Evolutionary conservation across 1,284 basidiomycete genomes (phyloP).

Genomic region (Rhodotorula sp.): DNA sequence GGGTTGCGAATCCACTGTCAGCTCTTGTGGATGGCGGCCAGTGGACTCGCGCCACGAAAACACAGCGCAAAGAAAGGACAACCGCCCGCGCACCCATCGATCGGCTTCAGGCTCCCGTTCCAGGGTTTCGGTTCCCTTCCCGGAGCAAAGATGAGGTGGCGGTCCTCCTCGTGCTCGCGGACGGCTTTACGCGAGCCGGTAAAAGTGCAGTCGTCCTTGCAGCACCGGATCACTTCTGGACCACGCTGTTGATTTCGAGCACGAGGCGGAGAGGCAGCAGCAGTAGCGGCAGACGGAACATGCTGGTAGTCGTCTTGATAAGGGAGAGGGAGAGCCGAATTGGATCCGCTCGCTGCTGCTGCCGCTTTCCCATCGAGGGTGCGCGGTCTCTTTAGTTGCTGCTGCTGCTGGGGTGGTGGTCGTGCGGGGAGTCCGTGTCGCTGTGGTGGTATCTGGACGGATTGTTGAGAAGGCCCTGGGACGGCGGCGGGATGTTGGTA

Average conservation of each 20-base stretch:
- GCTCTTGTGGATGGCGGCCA: neutral
- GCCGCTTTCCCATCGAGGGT: too few relatives aligned
- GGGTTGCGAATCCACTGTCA: neutral
- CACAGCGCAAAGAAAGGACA: neutral
- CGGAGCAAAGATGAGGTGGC: constrained; percentile 76
- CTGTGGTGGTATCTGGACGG: neutral
- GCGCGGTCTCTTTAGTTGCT: too few relatives aligned
- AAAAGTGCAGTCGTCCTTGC: constrained; percentile 67
- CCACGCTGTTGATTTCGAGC: constrained; percentile 1
- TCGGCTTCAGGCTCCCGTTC: constrained; percentile 29
- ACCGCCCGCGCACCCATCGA: constrained; percentile 21
- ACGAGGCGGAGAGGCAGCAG: constrained; percentile 47
- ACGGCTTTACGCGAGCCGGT: constrained; percentile 70
- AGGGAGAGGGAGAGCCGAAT: too few relatives aligned
- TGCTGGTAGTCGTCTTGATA: too few relatives aligned
- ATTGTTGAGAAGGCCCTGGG: neutral
- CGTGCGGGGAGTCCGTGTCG: neutral
- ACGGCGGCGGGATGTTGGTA: neutral
- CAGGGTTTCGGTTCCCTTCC: constrained; percentile 49
- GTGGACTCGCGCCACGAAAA: too few relatives aligned
- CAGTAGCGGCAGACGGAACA: constrained; percentile 60
- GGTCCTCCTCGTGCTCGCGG: constrained; percentile 82
- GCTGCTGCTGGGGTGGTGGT: neutral
- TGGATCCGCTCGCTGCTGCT: too few relatives aligned
- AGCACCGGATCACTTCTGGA: constrained; percentile 55